These are phyloP conservation scores for Pichia cephalocereana DNA, from an alignment of 805 yeast species.

Conservation along the genomic window DNA sequence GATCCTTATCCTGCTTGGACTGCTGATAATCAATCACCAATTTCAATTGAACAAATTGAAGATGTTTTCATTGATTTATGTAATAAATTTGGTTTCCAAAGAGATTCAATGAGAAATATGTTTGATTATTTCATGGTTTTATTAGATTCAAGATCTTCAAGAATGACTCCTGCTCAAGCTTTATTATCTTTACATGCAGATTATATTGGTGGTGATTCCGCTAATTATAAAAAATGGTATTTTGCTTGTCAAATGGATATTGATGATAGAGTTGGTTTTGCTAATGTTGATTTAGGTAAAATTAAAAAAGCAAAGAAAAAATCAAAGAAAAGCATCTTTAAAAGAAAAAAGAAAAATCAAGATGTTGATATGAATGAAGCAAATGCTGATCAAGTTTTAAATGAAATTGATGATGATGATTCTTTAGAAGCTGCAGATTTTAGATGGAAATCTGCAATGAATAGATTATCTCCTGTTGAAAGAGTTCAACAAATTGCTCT, in stretches of 20 bases:
- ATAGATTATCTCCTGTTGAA: constrained; percentile 60
- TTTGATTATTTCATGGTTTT: constrained; percentile 82
- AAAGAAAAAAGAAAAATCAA: constrained; percentile 51
- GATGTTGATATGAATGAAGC: constrained; percentile 54
- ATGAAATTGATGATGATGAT: constrained; percentile 72
- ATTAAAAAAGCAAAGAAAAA: constrained; percentile 71
- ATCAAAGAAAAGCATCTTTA: constrained; percentile 43
- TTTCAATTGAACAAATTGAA: constrained; percentile 75
- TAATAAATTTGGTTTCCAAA: constrained; percentile 80
- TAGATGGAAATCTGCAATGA: constrained; percentile 81
- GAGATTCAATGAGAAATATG: constrained; percentile 89
- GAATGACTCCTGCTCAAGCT: constrained; percentile 89
- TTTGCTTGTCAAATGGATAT: constrained; percentile 83
- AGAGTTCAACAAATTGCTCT: constrained; percentile 72
- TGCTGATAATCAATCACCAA: constrained; percentile 87
- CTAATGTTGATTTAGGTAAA: constrained; percentile 72
- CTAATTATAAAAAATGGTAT: constrained; percentile 82
- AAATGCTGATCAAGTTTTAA: constrained; percentile 48
- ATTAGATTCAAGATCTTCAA: constrained; percentile 72
- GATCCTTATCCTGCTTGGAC: constrained; percentile 99
- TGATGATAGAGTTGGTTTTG: constrained; percentile 77
- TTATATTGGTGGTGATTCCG: constrained; percentile 80
- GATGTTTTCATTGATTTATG: constrained; percentile 78
- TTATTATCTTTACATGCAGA: constrained; percentile 75
- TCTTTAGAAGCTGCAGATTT: constrained; percentile 76